Evolutionary conservation across 2,329 filamentous ascomycete genomes (phyloP), one percentile per base, ranked within the genome.

Genomic region (Ophiocordyceps sinensis): DNA sequence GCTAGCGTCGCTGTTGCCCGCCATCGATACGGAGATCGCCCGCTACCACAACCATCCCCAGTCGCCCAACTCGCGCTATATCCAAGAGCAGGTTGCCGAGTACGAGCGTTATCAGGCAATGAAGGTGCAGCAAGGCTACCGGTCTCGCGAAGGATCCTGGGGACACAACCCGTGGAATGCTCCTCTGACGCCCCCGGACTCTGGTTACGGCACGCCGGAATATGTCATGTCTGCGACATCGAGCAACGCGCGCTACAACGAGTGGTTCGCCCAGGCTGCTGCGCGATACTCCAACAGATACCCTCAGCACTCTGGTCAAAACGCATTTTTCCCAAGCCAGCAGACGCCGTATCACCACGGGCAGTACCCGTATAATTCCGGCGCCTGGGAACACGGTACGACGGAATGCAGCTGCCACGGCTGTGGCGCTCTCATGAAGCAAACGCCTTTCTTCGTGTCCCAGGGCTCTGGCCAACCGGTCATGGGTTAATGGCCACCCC

Each of bases 131-230:
- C 54, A 58, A 30, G 48, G 39, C 31, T 75, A 69, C 48, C 63
- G 64, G 32, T 47, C 62, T 5, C 66, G 64, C 29, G 70, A 75
- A 37, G 56, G 58, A 12, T 56, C 60, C 3, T 69, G 69, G 63
- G 51, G 60, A 29, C 61, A 63, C 43, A 67, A 67, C 44, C 61
- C 68, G 13, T 62, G 65, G 65, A 60, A 57, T 12, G 65, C 66
- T 38, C 71, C 71, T 7, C 57, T 77, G 43, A 77, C 74, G 0
- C 74, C 74, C 2, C 74, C 74, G 1, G 74, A 77, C 46, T 77
- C 74, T 17, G 74, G 74, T 6, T 77, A 77, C 43, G 72, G 73
- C 36, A 78, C 73, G 0, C 74, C 74, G 5, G 73, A 77, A 49
- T 74, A 76, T 46, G 60, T 65, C 38, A 67, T 70, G 54, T 75